Conservation (phyloP, 345 rosid species). For the Euphorbia peplus region DNA sequence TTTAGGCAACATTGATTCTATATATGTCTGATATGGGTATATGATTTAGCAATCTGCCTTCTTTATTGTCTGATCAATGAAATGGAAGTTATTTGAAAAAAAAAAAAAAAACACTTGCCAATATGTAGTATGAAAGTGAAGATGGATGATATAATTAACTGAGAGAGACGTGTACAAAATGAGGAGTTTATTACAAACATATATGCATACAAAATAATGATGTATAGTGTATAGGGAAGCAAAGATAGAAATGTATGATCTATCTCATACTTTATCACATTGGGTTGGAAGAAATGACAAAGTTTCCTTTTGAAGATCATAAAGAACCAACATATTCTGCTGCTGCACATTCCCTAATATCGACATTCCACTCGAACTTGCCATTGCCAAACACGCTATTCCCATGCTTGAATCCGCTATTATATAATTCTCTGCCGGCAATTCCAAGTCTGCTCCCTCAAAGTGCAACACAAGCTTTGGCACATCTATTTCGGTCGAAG, state of each 20-base stretch:
- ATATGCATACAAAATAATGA: too few species aligned
- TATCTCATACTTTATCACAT: constrained; percentile 55
- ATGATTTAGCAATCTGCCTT: too few species aligned
- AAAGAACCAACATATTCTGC: constrained; percentile 65
- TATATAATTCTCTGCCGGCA: constrained; percentile 81
- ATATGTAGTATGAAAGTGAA: too few species aligned
- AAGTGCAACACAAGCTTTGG: constrained; percentile 77
- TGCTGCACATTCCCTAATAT: constrained; percentile 95
- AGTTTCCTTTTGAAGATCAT: constrained; percentile 67
- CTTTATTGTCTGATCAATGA: too few species aligned
- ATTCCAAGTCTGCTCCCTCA: constrained; percentile 66
- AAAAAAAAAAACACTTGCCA: too few species aligned
- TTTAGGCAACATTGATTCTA: too few species aligned
- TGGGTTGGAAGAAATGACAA: constrained; percentile 62
- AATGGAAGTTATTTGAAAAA: too few species aligned
- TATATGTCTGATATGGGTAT: too few species aligned
- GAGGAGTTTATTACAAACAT: not conserved
- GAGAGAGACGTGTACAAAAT: not conserved
- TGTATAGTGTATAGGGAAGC: not conserved
- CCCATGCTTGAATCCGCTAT: constrained; percentile 59
- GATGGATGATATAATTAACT: too few species aligned
- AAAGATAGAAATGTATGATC: not conserved
- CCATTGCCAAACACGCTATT: constrained; percentile 81
- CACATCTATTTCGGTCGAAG: constrained; percentile 35
- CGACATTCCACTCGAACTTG: constrained; percentile 73